Evolutionary conservation across 164 flowering plant genomes (phyloP).

Genomic region (Vitis vinifera): DNA sequence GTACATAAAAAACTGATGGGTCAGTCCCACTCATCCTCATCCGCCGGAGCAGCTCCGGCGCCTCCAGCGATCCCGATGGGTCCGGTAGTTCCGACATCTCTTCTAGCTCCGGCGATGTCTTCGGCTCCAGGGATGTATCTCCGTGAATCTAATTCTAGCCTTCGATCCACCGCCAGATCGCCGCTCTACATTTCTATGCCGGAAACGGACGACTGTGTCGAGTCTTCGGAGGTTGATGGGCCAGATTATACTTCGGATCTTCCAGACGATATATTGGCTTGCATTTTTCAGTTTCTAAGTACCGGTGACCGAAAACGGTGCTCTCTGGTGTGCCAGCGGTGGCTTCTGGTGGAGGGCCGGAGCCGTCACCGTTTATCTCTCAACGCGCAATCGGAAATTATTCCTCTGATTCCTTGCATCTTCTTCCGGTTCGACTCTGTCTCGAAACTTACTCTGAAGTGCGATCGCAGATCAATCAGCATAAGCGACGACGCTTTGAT

Average conservation of each 20-base stretch:
- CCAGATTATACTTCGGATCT: constrained; percentile 48
- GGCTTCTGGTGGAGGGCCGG: constrained; percentile 77
- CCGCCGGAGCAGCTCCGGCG: too few relatives aligned
- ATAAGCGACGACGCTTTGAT: constrained; percentile 68
- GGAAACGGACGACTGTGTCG: neutral
- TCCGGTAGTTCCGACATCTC: too few relatives aligned
- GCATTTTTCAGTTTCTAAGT: constrained; percentile 64
- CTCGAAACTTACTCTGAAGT: constrained; percentile 71
- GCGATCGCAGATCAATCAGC: constrained; percentile 71
- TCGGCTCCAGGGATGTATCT: neutral
- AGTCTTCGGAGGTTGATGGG: neutral
- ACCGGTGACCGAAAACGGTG: constrained; percentile 69
- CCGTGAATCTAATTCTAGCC: constrained; percentile 7
- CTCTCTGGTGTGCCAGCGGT: constrained; percentile 74
- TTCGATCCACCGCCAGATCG: constrained; percentile 10
- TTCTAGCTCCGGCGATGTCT: too few relatives aligned
- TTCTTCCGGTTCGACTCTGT: constrained; percentile 78
- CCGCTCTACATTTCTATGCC: constrained; percentile 1
- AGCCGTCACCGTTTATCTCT: constrained; percentile 75
- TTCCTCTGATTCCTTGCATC: constrained; percentile 37
- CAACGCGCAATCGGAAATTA: constrained; percentile 55
- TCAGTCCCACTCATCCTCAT: too few relatives aligned
- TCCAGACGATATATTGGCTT: constrained; percentile 86
- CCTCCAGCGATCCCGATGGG: too few relatives aligned
- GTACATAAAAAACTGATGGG: too few relatives aligned